Conservation (phyloP, 371 early-diverging fungal genomes). For the Mucor indicus region DNA sequence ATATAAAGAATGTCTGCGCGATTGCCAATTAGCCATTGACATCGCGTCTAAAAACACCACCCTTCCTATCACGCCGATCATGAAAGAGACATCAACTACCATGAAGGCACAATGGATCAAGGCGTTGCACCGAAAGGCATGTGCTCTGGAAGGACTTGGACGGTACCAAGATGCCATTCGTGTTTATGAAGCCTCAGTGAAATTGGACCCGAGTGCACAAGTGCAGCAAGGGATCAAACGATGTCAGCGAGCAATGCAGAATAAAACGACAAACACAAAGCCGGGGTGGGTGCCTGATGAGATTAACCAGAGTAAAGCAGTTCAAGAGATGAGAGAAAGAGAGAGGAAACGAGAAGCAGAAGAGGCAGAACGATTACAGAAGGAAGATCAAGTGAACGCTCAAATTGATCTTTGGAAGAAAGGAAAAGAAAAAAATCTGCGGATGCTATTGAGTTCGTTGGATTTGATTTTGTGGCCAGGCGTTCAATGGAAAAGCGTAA, state of each 20-base stretch:
- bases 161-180: conserved; percentile 72
- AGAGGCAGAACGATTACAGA: conserved; percentile 70
- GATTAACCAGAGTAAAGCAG: conserved; percentile 51
- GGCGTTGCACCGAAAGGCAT: conserved; percentile 57
- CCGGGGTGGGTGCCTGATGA: conserved; percentile 11
- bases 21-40: conserved; percentile 40
- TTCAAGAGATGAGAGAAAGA: conserved; percentile 70
- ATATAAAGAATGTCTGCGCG: conserved; percentile 64
- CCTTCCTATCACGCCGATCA: conserved; percentile 38
- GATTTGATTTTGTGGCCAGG: conserved; percentile 81
- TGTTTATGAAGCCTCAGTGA: conserved; percentile 65
- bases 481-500: conserved; percentile 70
- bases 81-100: conserved; percentile 1
- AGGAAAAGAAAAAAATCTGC: conserved; percentile 87
- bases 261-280: background rate
- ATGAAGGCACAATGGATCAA: conserved; percentile 16
- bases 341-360: conserved; percentile 71
- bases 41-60: conserved; percentile 7
- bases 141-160: conserved; percentile 79
- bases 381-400: conserved; percentile 80
- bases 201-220: conserved; percentile 39
- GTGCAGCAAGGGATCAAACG: conserved; percentile 37
- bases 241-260: conserved; percentile 28
- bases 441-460: conserved; percentile 83
- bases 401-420: conserved; percentile 68